Percentiles rank a stretch among this genome's conserved stretches.
Conservation (phyloP, 345 rosid genomes). For the Euphorbia peplus region DNA sequence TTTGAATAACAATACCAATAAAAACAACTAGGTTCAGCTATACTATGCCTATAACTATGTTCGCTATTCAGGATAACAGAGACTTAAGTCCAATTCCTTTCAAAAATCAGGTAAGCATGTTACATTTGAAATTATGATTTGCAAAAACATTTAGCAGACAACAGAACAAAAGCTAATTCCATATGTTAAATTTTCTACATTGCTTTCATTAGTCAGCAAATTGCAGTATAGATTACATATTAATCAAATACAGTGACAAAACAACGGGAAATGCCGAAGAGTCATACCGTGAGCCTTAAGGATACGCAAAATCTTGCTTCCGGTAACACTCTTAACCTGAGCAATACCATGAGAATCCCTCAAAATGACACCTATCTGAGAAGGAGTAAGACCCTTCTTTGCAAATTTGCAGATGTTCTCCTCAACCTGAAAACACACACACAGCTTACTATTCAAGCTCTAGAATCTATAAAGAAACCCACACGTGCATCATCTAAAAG, state of each 20-base stretch:
- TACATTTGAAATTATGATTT: no score
- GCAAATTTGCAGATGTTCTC: slow-evolving; percentile 35
- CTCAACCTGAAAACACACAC: slow-evolving; percentile 21
- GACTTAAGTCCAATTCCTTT: background rate
- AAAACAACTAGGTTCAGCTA: background rate
- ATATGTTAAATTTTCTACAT: background rate
- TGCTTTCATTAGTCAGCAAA: background rate
- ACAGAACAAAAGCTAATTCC: no score
- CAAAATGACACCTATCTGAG: slow-evolving; percentile 35
- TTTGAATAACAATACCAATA: background rate
- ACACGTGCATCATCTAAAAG: background rate
- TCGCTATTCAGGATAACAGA: background rate
- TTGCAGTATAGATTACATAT: background rate
- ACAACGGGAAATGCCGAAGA: background rate
- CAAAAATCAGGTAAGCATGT: background rate
- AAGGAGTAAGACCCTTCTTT: slow-evolving; percentile 33
- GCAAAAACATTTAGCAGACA: no score
- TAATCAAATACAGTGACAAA: background rate
- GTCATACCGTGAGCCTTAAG: slow-evolving; percentile 28
- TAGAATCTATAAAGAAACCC: background rate
- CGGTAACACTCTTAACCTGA: slow-evolving; percentile 32
- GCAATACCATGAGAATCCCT: slow-evolving; percentile 36
- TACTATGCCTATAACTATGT: background rate
- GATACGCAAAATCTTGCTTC: slow-evolving; percentile 33
- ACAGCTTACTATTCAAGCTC: background rate